Base-by-base conservation (phyloP, 495 filamentous ascomycete genomes). In the Rostrohypoxylon terebratum region DNA sequence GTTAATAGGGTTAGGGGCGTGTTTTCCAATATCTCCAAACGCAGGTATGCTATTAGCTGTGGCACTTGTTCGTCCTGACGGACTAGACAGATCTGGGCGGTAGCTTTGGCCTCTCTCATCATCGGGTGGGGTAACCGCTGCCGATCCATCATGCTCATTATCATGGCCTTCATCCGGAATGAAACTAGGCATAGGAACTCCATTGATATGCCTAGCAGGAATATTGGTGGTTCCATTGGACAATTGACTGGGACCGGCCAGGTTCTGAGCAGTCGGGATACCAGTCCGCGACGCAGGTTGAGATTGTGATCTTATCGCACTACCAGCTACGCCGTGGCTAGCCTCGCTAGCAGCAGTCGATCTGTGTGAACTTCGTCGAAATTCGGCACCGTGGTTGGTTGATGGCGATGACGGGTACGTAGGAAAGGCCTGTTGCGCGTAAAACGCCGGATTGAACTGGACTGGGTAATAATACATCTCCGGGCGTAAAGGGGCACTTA, bases 271-370 rank as follows among this genome's bases (percentile, higher is more conserved):
- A 25, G 38, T 42, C 13, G 61, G 73, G 3, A 71, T 59, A 38
- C 50, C 64, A 34, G 81, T 82, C 42, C 86, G 81, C 40, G 83
- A 81, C 5, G 86, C 86, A 60, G 86, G 86, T 71, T 87, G 86
- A 31, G 86, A 88, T 73, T 88, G 86, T 54, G 86, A 88, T 63
- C 86, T 82, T 66, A 87, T 75, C 21, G 83, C 70, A 62, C 84
- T 84, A 44, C 79, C 83, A 53, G 80, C 79, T 63, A 75, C 63
- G 28, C 75, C 71, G 60, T 77, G 59, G 14, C 77, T 80, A n/a
- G 82, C 66, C 16, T 86, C 84, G 36, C 73, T 78, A 10, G 77
- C 72, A 6, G 77, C 73, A 5, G 79, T 69, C 7, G 83, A 82
- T 66, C 86, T 79, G 55, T 87, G 86, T 20, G 85, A 80, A 68